Base-by-base conservation (phyloP, 1,284 basidiomycete species). In the Sanghuangporus weigelae region DNA sequence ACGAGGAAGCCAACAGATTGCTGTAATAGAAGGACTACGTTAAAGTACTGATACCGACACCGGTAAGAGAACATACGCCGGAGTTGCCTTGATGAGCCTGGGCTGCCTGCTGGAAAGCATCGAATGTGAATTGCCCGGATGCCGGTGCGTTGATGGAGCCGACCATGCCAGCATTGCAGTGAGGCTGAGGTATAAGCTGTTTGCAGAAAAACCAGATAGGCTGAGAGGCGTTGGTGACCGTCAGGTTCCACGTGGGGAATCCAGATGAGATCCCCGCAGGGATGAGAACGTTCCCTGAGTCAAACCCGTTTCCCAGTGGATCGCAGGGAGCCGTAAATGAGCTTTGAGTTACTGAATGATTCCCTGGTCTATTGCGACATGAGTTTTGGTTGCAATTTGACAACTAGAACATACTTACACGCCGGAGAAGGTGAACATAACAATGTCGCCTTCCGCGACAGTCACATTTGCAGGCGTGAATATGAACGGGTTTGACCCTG, bases 121-220 rank as follows among this genome's bases (percentile, higher is more conserved):
- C 71, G 66, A 83, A 82, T 14, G 82, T 83, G 71, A 78, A 77
- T 63, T 73, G 73, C 6, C 81, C 81, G 12, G 73, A 72, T 7
- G 73, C 67, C 1, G 81, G 78, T 2, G 83, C 77, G 70, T 87
- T 87, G 74, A 87, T 84, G 26, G 81, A 77, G 53, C 81, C 81
- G 59, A 75, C 74, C 76, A 73, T 77, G 69, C 81, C 81, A 8
- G 69, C 64, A 19, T 67, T 60, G 68, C 83, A 84, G 70, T 84
- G 83, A 23, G 75, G 69, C 3, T 60, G 23, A 16, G 80, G 80
- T 4, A 63, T n/a, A 12, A 77, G 74, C 68, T 83, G 81, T 67
- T 80, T 81, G 75, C 85, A 87, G 79, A 76, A 86, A 74, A 84
- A 84, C 84, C 84, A 87, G 63, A 86, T 78, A 8, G 84, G 81